These are phyloP conservation scores for Acanthamoeba divionensis DNA, from an alignment of 208 protist genomes.

Conservation along the genomic window DNA sequence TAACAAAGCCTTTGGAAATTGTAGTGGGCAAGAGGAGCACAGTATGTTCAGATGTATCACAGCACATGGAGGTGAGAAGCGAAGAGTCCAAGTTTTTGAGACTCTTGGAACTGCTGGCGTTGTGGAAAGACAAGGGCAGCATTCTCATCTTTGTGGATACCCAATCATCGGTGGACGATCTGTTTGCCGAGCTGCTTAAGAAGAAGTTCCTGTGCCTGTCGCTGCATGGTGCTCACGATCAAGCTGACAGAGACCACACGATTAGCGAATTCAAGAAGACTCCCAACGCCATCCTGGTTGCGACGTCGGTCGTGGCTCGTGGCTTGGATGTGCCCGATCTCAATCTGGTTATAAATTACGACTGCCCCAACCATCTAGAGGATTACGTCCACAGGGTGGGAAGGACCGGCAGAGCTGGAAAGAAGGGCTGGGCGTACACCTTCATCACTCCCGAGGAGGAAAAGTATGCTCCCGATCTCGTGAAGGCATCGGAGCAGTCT, in stretches of 20 bases:
- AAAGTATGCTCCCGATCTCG: slow-evolving; percentile 68
- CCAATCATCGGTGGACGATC: slow-evolving; percentile 74
- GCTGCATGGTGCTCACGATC: slow-evolving; percentile 84
- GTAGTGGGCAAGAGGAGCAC: slow-evolving; percentile 68
- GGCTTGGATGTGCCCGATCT: slow-evolving; percentile 88
- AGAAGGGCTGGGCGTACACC: slow-evolving; percentile 83
- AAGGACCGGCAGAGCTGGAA: slow-evolving; percentile 92
- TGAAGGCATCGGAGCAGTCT: slow-evolving; percentile 77
- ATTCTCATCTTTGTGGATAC: slow-evolving; percentile 86
- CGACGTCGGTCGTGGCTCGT: slow-evolving; percentile 83
- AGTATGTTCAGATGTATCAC: slow-evolving; percentile 69
- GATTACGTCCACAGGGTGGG: slow-evolving; percentile 95
- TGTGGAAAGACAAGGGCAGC: slow-evolving; percentile 70
- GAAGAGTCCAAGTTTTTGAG: slow-evolving; percentile 76
- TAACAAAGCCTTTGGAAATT: slow-evolving; percentile 74
- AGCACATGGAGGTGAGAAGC: slow-evolving; percentile 76
- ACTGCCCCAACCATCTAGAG: slow-evolving; percentile 87
- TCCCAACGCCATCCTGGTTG: slow-evolving; percentile 77
- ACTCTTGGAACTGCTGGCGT: slow-evolving; percentile 78
- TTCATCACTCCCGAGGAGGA: slow-evolving; percentile 84
- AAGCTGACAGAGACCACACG: slow-evolving; percentile 82
- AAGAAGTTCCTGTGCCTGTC: slow-evolving; percentile 69
- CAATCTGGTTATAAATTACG: slow-evolving; percentile 86
- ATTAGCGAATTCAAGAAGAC: slow-evolving; percentile 83
- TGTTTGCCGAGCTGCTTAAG: slow-evolving; percentile 63